Evolutionary conservation across 192 early-diverging fungal genomes (phyloP).

Genomic region (Glomus cerebriforme): DNA sequence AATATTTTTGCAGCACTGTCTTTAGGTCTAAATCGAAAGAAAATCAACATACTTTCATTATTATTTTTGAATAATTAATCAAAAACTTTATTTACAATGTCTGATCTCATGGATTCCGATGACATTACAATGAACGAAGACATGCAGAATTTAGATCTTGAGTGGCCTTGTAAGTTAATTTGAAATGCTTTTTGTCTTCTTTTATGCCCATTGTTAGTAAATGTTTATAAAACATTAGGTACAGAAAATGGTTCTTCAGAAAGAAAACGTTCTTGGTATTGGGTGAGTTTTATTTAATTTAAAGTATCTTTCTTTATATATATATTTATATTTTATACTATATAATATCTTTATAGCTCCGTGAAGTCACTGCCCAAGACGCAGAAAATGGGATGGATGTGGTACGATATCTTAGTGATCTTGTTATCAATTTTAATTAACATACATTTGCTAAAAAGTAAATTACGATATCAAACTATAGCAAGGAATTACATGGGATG

Average conservation of each 20-base stretch:
- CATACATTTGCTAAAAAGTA: background rate
- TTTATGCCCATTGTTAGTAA: background rate
- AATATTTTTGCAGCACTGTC: no score
- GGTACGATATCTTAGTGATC: constrained; percentile 26
- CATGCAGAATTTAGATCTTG: background rate
- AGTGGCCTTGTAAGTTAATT: constrained; percentile 15
- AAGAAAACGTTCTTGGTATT: constrained; percentile 12
- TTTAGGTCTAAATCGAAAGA: no score
- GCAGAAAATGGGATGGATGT: constrained; percentile 41
- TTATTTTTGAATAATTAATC: no score
- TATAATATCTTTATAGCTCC: background rate
- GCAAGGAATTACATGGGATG: constrained; percentile 46
- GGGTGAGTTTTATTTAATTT: no score
- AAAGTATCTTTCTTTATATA: background rate
- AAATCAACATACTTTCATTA: no score
- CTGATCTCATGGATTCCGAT: constrained; percentile 1
- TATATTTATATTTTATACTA: background rate
- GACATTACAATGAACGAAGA: background rate
- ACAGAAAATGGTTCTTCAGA: background rate
- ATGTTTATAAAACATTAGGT: background rate
- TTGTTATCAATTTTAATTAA: background rate
- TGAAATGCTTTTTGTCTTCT: background rate
- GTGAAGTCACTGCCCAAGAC: constrained; percentile 36
- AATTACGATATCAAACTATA: constrained; percentile 1
- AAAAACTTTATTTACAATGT: background rate